phyloP scores from a whole-genome alignment of 2,329 filamentous ascomycete species.

The Elsinoe ampelina region DNA sequence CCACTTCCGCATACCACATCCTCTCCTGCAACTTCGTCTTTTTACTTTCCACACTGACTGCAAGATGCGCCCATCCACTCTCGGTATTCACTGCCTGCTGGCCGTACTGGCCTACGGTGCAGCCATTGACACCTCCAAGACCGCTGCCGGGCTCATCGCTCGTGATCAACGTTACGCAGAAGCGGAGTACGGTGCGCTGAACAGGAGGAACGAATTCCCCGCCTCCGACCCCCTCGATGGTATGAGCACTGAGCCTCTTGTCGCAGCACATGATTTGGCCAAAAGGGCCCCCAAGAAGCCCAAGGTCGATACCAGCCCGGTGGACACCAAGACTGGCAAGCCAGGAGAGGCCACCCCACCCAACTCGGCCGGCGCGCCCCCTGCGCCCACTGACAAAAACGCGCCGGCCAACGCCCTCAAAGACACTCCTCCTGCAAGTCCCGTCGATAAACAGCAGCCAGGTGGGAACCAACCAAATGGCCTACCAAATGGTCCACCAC shows the following conservation, averaged over 20 bases:
- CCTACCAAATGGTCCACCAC: too few species aligned
- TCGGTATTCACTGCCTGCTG: not conserved
- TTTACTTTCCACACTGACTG: not conserved
- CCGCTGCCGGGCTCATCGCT: not conserved
- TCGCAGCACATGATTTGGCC: too few species aligned
- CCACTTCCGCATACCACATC: not conserved
- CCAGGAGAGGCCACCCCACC: not conserved
- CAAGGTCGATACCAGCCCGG: not conserved
- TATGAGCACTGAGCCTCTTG: not conserved
- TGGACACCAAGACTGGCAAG: too few species aligned
- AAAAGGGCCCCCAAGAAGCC: not conserved
- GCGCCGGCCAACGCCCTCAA: too few species aligned
- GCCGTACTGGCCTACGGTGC: not conserved
- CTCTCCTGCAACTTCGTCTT: not conserved
- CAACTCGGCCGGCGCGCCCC: too few species aligned
- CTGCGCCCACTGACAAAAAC: too few species aligned
- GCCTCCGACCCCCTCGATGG: not conserved
- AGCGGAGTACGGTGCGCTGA: not conserved
- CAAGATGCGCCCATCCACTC: slow-evolving; percentile 5
- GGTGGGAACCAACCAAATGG: too few species aligned
- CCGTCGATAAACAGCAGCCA: too few species aligned
- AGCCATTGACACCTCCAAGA: not conserved
- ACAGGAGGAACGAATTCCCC: not conserved
- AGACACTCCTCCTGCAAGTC: too few species aligned
- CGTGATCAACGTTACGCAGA: not conserved